phyloP scores from a whole-genome alignment of 306 rosid genomes.

The Prunus mongolica region DNA sequence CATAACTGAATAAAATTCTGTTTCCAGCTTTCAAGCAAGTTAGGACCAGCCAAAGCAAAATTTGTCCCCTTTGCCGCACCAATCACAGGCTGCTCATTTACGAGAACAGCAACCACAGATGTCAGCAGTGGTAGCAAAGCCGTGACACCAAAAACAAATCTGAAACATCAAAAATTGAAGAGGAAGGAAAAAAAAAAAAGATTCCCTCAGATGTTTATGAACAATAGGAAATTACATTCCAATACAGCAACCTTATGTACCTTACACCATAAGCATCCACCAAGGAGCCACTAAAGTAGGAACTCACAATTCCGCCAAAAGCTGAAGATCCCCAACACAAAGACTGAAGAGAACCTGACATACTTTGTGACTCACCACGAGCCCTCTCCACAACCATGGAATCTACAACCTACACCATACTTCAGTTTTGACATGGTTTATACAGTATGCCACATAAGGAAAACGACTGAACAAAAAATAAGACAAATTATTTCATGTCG shows the following conservation, averaged over 20 bases:
- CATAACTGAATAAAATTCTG: conserved; percentile 63
- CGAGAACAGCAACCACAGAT: conserved; percentile 93
- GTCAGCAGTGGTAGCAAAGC: conserved; percentile 86
- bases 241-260: conserved; percentile 33
- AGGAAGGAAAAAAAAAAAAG: not conserved
- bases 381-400: conserved; percentile 99
- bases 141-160: conserved; percentile 96
- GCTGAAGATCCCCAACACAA: conserved; percentile 99
- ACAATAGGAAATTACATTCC: conserved; percentile 12
- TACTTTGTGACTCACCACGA: conserved; percentile 98
- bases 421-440: conserved; percentile 21
- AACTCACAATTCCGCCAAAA: conserved; percentile 94
- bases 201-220: conserved; percentile 2
- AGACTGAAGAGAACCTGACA: conserved; percentile 95
- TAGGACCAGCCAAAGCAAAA: conserved; percentile 33
- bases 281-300: conserved; percentile 93
- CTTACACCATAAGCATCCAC: conserved; percentile 86
- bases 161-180: conserved; percentile 31
- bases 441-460: not conserved
- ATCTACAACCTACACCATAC: conserved; percentile 84
- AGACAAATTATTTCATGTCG: not conserved
- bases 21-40: conserved; percentile 66
- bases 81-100: conserved; percentile 62
- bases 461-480: not conserved
- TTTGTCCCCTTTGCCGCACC: conserved; percentile 42